Percentiles rank a stretch among this genome's conserved stretches.
These are phyloP conservation scores for Blastosporella zonata DNA, from an alignment of 1,284 basidiomycete genomes.

Conservation along the genomic window DNA sequence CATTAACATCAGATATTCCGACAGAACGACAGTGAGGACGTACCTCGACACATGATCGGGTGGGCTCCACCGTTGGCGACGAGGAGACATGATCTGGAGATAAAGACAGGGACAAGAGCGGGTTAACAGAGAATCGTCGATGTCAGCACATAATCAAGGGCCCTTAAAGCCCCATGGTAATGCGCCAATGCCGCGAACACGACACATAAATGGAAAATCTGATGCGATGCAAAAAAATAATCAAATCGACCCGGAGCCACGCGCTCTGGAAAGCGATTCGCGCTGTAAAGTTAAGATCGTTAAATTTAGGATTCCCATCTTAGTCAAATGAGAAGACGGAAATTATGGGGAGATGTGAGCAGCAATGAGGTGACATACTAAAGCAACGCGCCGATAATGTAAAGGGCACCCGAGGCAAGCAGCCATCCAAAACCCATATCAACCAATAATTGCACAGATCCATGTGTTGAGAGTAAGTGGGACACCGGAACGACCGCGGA, in stretches of 20 bases:
- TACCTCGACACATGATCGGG: conserved; percentile 4
- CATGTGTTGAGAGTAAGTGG: conserved; percentile 64
- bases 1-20: conserved; percentile 2
- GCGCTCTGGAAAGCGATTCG: conserved; percentile 80
- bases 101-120: background rate
- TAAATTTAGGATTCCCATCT: conserved; percentile 16
- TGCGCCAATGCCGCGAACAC: conserved; percentile 76
- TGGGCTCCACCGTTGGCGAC: background rate
- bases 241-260: conserved; percentile 80
- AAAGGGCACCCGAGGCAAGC: conserved; percentile 62
- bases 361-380: conserved; percentile 61
- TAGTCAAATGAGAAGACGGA: conserved; percentile 14
- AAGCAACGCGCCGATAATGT: conserved; percentile 74
- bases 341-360: conserved; percentile 19
- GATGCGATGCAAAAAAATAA: conserved; percentile 77
- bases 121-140: conserved; percentile 29
- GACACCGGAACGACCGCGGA: conserved; percentile 70
- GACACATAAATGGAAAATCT: conserved; percentile 86
- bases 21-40: conserved; percentile 1
- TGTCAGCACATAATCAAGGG: conserved; percentile 58
- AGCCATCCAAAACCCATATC: conserved; percentile 74
- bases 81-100: background rate
- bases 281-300: conserved; percentile 44
- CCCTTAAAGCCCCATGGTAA: conserved; percentile 59
- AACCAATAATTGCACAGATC: conserved; percentile 48